These are phyloP conservation scores for Asterella californica DNA, from an alignment of 225 moss, liverwort and hornwort genomes.

Conservation along the genomic window DNA sequence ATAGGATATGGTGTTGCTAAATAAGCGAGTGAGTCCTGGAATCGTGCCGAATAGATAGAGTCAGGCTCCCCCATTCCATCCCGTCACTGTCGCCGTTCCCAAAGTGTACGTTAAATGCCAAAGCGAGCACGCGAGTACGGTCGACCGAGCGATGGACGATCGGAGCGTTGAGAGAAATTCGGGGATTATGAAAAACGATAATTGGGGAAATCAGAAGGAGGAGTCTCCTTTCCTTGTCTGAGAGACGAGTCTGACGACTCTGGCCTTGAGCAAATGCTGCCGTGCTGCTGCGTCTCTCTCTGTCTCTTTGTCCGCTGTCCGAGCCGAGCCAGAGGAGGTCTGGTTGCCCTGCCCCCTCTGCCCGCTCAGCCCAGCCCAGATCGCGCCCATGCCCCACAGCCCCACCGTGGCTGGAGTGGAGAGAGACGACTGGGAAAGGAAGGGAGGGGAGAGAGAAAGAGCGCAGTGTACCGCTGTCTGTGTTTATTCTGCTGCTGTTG, in stretches of 20 bases:
- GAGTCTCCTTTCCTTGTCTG: background rate
- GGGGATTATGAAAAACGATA: background rate
- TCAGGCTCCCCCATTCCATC: background rate
- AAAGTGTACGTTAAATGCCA: background rate
- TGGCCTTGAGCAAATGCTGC: conserved; percentile 18
- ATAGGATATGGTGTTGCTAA: too few relatives aligned
- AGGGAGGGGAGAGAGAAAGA: background rate
- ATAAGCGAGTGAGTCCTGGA: background rate
- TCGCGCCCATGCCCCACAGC: too few relatives aligned
- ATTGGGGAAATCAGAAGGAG: background rate
- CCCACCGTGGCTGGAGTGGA: background rate
- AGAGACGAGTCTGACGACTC: background rate
- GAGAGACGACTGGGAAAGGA: background rate
- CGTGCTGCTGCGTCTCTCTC: conserved; percentile 21
- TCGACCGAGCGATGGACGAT: background rate
- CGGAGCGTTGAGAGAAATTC: background rate
- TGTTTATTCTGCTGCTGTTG: conserved; percentile 17
- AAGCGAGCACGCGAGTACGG: background rate
- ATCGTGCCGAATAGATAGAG: background rate
- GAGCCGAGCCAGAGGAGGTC: background rate
- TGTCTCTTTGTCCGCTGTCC: conserved; percentile 20
- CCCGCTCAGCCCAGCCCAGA: background rate
- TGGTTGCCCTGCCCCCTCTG: background rate
- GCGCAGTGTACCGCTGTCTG: conserved; percentile 5
- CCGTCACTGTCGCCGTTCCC: conserved; percentile 1